Evolutionary conservation across 129 eudicot species (phyloP).

Genomic region (Helianthus annuus): HanXRQr2.0-SUNRISE NC_035442.2:133276169-133276668

Average conservation of each 20-base stretch:
- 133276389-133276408: conserved; percentile 75
- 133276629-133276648: conserved; percentile 56
- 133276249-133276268: background rate
- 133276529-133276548: conserved; percentile 50
- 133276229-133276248: background rate
- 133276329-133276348: background rate
- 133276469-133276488: conserved; percentile 62
- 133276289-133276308: background rate
- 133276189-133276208: too few species aligned
- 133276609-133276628: conserved; percentile 33
- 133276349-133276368: conserved; percentile 45
- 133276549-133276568: conserved; percentile 29
- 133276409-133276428: conserved; percentile 64
- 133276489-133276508: conserved; percentile 51
- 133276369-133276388: conserved; percentile 52
- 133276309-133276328: background rate
- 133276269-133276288: background rate
- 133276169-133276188: too few species aligned
- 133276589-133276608: background rate
- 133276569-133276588: background rate
- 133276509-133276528: conserved; percentile 48
- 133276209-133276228: too few species aligned
- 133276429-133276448: conserved; percentile 97
- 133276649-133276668: conserved; percentile 56
- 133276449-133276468: conserved; percentile 69